Percentiles rank a stretch among this genome's conserved stretches.
phyloP scores from a whole-genome alignment of 768 basidiomycete genomes.

The Suillus subalutaceus region DNA sequence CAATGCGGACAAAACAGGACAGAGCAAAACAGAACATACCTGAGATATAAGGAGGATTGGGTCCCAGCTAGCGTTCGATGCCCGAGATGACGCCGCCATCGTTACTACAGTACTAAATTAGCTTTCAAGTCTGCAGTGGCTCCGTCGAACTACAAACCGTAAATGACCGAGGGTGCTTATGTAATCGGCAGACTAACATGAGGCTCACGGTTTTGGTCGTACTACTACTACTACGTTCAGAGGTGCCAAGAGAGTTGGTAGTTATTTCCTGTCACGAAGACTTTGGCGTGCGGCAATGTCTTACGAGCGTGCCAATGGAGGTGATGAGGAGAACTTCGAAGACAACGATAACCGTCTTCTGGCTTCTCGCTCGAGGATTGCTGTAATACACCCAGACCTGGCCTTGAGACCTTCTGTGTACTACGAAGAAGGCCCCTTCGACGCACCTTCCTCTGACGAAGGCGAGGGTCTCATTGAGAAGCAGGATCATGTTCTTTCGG shows the following conservation, averaged over 20 bases:
- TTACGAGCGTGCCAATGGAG: slow-evolving; percentile 34
- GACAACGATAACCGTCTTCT: slow-evolving; percentile 14
- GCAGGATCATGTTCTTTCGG: slow-evolving; percentile 19
- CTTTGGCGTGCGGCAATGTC: slow-evolving; percentile 25
- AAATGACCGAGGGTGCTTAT: neutral
- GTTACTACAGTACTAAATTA: neutral
- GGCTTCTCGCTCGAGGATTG: slow-evolving; percentile 9
- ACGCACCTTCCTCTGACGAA: slow-evolving; percentile 81
- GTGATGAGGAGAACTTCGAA: slow-evolving; percentile 27
- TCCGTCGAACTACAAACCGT: neutral
- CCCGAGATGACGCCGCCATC: slow-evolving; percentile 41
- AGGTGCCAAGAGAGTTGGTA: neutral
- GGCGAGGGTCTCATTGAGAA: slow-evolving; percentile 58
- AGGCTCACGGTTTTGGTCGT: neutral
- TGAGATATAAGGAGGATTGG: slow-evolving; percentile 87
- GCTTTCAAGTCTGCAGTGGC: neutral
- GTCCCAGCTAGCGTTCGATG: slow-evolving; percentile 71
- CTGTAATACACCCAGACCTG: slow-evolving; percentile 13
- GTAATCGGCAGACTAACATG: neutral
- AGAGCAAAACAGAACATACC: slow-evolving; percentile 42
- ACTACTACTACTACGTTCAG: neutral
- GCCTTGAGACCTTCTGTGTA: slow-evolving; percentile 45
- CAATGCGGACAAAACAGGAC: neutral
- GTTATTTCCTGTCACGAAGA: neutral
- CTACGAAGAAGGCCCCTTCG: slow-evolving; percentile 78